Evolutionary conservation across 2,329 filamentous ascomycete genomes (phyloP), one percentile per base, ranked within the genome.

Genomic region (Elsinoe perseae): DNA sequence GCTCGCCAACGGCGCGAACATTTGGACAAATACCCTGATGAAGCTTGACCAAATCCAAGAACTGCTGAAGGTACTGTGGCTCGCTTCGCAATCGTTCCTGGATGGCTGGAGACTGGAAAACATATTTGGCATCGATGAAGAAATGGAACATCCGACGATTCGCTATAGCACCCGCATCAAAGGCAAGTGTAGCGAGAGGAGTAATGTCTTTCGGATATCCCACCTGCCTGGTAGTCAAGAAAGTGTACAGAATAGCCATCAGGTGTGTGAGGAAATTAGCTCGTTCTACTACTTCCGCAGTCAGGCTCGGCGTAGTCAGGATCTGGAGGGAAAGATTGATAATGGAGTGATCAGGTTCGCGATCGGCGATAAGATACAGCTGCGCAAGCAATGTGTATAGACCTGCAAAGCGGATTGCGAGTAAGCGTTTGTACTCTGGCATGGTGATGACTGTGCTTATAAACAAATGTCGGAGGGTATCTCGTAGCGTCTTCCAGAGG

Each of bases 1-100:
- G 93, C 66, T 97, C 93, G 14, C 91, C 90, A 20, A 96, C 82
- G 2, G 92, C 93, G 60, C 95, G 82, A 44, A 91, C 79, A 65
- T 97, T 98, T 1, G 93, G 93, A 64, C 92, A 96, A 56, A 98
- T 96, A 25, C 93, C 92, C 73, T 98, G 95, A 62, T 96, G 91
- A 44, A 98, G 80, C 70, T 96, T 96, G 61, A 95, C 89, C 14
- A 98, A 77, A 67, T 98, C 95, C 43, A 98, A 76, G 71, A 97
- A 98, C 66, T 98, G 95, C 69, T 95, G 78, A 56, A 96, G 79
- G 65, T 98, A 98, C 58, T 90, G 82, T 54, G 86, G 83, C 69
- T 97, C 90, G 2, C 79, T 84, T 36, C 93, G 83, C 60, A 97
- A 81, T 54, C 86, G 83, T 63, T 89, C 83, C 68, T 95, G 90